Evolutionary conservation across 176 grass and related monocot species (phyloP).

Genomic region (Aechmea fasciata): DNA sequence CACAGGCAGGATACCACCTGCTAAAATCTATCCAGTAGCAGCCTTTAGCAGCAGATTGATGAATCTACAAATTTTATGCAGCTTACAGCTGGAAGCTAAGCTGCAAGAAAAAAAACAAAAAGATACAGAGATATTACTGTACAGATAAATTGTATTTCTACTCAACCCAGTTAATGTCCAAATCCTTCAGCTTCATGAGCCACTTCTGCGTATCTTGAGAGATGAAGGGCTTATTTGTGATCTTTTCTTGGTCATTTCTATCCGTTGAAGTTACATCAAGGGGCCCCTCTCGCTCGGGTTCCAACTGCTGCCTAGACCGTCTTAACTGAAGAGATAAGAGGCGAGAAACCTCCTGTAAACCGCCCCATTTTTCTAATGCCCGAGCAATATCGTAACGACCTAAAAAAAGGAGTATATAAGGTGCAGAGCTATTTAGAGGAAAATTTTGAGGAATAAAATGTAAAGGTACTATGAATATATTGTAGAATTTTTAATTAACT

Average conservation of each 20-base stretch:
- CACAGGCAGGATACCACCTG: too few relatives aligned
- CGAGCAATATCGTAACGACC: conserved; percentile 90
- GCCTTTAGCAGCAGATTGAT: too few relatives aligned
- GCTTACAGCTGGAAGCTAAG: too few relatives aligned
- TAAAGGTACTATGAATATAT: too few relatives aligned
- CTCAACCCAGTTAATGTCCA: conserved; percentile 68
- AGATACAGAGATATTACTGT: too few relatives aligned
- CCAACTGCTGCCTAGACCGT: conserved; percentile 32
- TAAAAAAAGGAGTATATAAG: conserved; percentile 14
- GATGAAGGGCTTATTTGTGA: conserved; percentile 21
- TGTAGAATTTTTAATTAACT: too few relatives aligned
- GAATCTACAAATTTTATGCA: too few relatives aligned
- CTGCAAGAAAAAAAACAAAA: too few relatives aligned
- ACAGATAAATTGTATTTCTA: conserved; percentile 4
- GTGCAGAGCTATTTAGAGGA: conserved; percentile 6
- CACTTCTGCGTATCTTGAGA: conserved; percentile 43
- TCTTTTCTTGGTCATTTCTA: conserved; percentile 14
- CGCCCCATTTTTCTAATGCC: conserved; percentile 92
- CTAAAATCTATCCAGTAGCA: too few relatives aligned
- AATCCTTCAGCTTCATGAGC: conserved; percentile 69
- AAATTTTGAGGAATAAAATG: not conserved
- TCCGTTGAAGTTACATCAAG: conserved; percentile 19
- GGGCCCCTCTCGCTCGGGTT: conserved; percentile 24
- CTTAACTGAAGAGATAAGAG: conserved; percentile 63
- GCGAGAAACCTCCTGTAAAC: conserved; percentile 76